Evolutionary conservation across 768 basidiomycete genomes (phyloP).

Genomic region (Strobilomyces echinocephalus): DNA sequence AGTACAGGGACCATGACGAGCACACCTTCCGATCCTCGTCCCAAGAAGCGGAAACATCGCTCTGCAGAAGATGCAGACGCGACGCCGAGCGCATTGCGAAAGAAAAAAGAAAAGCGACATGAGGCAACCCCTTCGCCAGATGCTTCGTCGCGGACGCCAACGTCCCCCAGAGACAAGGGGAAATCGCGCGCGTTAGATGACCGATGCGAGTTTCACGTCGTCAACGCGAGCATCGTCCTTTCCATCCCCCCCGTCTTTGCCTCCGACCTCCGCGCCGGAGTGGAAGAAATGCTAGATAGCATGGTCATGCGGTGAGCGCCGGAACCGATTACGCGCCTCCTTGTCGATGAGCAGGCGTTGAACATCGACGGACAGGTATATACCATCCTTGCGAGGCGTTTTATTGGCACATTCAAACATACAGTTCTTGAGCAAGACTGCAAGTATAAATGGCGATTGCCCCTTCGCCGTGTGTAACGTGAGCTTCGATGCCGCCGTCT

Average conservation of each 20-base stretch:
- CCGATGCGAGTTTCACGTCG: constrained; percentile 51
- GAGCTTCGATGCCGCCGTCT: constrained; percentile 78
- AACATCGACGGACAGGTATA: constrained; percentile 55
- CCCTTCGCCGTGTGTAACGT: constrained; percentile 77
- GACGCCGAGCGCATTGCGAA: constrained; percentile 31
- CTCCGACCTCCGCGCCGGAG: constrained; percentile 64
- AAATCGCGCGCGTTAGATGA: constrained; percentile 32
- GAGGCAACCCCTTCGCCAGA: constrained; percentile 7
- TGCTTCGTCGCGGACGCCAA: constrained; percentile 16
- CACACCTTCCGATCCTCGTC: constrained; percentile 6
- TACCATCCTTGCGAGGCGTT: constrained; percentile 82
- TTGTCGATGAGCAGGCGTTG: constrained; percentile 1
- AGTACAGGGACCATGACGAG: constrained; percentile 6
- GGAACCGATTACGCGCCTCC: not conserved
- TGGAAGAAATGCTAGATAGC: constrained; percentile 86
- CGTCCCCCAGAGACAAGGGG: constrained; percentile 32
- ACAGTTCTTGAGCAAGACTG: constrained; percentile 57
- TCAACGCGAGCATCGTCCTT: constrained; percentile 63
- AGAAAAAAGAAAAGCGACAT: constrained; percentile 32
- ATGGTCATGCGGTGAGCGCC: constrained; percentile 85
- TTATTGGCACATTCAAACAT: constrained; percentile 82
- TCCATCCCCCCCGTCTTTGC: constrained; percentile 82
- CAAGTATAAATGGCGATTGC: constrained; percentile 72
- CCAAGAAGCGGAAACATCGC: constrained; percentile 53
- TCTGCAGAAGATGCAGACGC: constrained; percentile 15